Evolutionary conservation across 1,284 basidiomycete species (phyloP), one percentile per base, ranked within the genome.

Genomic region (Tilletia setariae): DNA sequence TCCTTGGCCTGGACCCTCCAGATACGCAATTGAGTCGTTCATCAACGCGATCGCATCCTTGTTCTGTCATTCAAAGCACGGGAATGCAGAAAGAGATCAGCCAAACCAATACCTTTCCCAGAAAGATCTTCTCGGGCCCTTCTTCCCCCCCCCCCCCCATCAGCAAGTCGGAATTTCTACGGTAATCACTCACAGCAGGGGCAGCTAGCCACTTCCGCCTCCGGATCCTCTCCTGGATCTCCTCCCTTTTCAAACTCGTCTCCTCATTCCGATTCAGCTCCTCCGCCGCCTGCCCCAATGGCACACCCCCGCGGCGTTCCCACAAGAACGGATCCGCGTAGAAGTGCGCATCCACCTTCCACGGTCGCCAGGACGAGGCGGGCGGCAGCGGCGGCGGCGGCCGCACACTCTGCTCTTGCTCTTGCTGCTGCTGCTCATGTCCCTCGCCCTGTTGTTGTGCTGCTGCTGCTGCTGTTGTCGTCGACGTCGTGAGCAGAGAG

Each of bases 271-370:
- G 28, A 6, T 59, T 19, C 21, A 25, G 19, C 53, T 59, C 53
- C 13, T 25, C 23, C 6, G 53, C 23, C 21, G 23, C 53, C 9
- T 28, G 53, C 7, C 53, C 53, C 11, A 28, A 30, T 4, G 53
- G 21, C 16, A 59, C 28, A 28, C 53, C 53, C 53, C 53, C 13
- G 16, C 53, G 25, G 9, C 53, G 53, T 59, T 59, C 53, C 53
- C 53, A 59, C 53, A 59, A 19, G 53, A 59, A 59, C 23, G 53
- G 53, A 30, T 59, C 53, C 4, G 53, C 53, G 25, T 59, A 59
- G 53, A 59, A 59, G 25, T 59, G 53, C 8, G 25, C 32, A 30
- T 59, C 53, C 13, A 59, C 25, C 1, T 30, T 21, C 53, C 53
- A 59, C 16, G 53, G 53, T 30, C 53, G 53, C 23, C 25, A 44